Percentiles rank a stretch among this genome's conserved stretches.
Conservation (phyloP, 2,329 filamentous ascomycete species). For the Geosmithia putterillii region DNA sequence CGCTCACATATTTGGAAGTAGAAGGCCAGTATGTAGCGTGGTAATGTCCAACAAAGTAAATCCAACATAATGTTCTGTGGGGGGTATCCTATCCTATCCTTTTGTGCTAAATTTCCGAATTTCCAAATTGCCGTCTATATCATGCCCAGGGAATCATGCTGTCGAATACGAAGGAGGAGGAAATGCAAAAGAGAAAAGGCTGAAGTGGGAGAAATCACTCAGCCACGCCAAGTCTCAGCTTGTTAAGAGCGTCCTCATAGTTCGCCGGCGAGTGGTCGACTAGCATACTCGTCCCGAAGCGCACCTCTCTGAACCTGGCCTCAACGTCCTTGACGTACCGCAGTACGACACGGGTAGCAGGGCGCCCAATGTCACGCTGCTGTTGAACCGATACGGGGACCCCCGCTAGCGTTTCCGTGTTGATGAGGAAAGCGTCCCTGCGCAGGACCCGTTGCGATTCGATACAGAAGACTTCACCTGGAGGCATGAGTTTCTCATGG, state of each 20-base stretch:
- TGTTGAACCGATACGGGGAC: constrained; percentile 29
- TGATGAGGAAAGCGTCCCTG: constrained; percentile 47
- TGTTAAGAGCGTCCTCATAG: constrained; percentile 58
- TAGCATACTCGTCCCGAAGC: constrained; percentile 63
- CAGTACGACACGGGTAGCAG: constrained; percentile 56
- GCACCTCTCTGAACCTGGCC: constrained; percentile 54
- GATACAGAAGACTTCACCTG: constrained; percentile 64
- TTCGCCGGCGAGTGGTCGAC: constrained; percentile 63
- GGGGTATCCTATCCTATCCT: not conserved
- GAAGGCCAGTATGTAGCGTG: not conserved
- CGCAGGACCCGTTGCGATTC: constrained; percentile 57
- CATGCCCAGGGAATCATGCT: too few species aligned
- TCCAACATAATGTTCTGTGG: not conserved
- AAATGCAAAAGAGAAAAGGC: not conserved
- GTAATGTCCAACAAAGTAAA: not conserved
- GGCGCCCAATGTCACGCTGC: constrained; percentile 46
- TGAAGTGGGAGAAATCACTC: constrained; percentile 6
- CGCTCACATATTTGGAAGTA: not conserved
- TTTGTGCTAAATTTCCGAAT: not conserved
- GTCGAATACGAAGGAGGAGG: too few species aligned
- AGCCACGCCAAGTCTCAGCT: constrained; percentile 38
- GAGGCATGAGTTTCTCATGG: constrained; percentile 58
- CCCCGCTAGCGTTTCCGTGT: not conserved
- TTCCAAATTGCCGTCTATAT: not conserved
- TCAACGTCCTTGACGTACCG: constrained; percentile 63